A percentile compares a stretch with the other conserved stretches of the same genome.
phyloP scores from a whole-genome alignment of 192 early-diverging fungal genomes.

The Coemansia sp. region DNA sequence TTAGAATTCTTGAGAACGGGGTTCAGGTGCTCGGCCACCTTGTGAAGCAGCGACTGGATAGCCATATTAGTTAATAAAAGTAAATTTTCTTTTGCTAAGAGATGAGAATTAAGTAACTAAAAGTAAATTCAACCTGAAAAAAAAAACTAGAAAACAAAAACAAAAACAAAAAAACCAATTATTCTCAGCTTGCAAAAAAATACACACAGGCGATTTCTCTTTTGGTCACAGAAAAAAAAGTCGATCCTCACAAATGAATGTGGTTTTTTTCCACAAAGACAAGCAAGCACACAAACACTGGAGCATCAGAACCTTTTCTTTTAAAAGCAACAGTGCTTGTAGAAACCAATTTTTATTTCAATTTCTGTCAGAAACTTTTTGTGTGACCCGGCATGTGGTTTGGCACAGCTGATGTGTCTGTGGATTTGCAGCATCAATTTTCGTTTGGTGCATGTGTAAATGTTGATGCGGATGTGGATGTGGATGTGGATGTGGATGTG shows the following conservation, averaged over 20 bases:
- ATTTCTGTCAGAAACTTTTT: not conserved
- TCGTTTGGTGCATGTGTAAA: no score
- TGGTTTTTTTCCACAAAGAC: not conserved
- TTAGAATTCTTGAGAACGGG: slow-evolving; percentile 92
- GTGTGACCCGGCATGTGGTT: not conserved
- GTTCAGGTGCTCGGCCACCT: slow-evolving; percentile 86
- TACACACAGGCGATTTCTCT: not conserved
- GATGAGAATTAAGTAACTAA: not conserved
- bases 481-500: no score
- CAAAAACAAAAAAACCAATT: not conserved
- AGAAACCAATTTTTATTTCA: not conserved
- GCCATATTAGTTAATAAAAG: slow-evolving; percentile 49
- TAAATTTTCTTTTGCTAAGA: not conserved
- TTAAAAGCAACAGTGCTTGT: not conserved
- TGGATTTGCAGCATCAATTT: not conserved
- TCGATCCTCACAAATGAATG: not conserved
- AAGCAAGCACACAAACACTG: not conserved
- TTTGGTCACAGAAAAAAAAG: not conserved
- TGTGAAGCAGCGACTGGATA: slow-evolving; percentile 65
- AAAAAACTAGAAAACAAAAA: not conserved
- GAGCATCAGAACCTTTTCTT: not conserved
- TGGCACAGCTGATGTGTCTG: not conserved
- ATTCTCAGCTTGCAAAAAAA: not conserved
- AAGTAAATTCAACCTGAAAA: not conserved
- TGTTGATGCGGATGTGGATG: no score